Evolutionary conservation across 169 alveolate species (phyloP), one percentile per base, ranked within the genome.

Genomic region (Cyclospora cayetanensis): DNA sequence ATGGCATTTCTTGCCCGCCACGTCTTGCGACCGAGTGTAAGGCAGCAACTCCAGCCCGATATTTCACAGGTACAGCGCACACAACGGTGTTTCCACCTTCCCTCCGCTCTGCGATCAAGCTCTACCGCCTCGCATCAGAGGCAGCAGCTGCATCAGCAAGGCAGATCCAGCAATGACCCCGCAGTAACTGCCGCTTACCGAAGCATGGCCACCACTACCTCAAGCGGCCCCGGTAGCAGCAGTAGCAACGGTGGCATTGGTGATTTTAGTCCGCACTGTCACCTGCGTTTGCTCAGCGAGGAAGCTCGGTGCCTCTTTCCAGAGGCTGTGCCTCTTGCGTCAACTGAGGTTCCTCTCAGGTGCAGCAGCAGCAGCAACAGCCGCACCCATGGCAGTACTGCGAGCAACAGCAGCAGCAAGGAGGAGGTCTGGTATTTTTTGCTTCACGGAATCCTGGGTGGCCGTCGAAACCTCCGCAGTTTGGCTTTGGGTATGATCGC

Each of bases 381-480:
- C 72, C 34, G 72, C 27, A 1, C 11, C 25, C 60, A 46, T 0
- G 60, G 20, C 60, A 60, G 27, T 31, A 60, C 4, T 55, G n/a
- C n/a, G n/a, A 70, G 55, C 83, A 35, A 34, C 83, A 70, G 55
- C 83, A 70, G 52, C 52, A 35, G 83, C 31, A 35, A 5, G 31
- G 15, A n/a, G 22, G 50, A 70, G 83, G 39, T 55, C 34, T 70
- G 83, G 83, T 70, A 70, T 70, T 11, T 70, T 31, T 15, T 41
- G 60, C 53, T 70, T 31, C 83, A 70, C 29, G 83, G 83, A 31
- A 39, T 70, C 22, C 34, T 70, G 50, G 83, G 83, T 20, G 53
- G 83, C 15, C 46, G 83, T 31, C 83, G 83, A 29, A 70, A 70
- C 53, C 11, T 70, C 60, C 83, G 83, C 7, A 39, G 83, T 39